These are phyloP conservation scores for Discostella stelligera DNA, from an alignment of 352 stramenopile genomes.

Conservation along the genomic window DNA sequence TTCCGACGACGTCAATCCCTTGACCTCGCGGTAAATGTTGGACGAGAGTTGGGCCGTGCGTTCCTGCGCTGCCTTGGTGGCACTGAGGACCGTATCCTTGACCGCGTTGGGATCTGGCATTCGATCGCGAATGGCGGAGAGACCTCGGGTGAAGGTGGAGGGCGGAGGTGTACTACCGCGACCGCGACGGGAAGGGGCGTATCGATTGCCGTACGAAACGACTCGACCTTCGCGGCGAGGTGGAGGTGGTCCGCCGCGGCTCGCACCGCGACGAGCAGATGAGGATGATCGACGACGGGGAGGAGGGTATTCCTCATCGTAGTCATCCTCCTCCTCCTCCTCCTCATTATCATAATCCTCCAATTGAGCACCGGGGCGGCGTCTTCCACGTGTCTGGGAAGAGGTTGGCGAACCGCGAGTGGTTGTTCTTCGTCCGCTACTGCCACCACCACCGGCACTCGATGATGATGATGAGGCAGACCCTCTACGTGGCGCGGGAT, in stretches of 20 bases:
- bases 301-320: background rate
- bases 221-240: conserved; percentile 20
- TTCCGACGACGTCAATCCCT: conserved; percentile 78
- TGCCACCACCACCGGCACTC: background rate
- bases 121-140: conserved; percentile 61
- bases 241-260: conserved; percentile 3
- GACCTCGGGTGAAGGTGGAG: conserved; percentile 63
- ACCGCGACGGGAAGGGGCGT: background rate
- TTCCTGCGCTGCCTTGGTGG: conserved; percentile 56
- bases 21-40: conserved; percentile 81
- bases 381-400: background rate
- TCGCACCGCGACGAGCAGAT: background rate
- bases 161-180: conserved; percentile 28
- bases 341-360: conserved; percentile 12
- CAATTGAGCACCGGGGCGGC: conserved; percentile 9
- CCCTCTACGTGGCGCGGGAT: background rate
- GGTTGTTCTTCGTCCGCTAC: conserved; percentile 1
- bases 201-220: conserved; percentile 31
- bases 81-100: conserved; percentile 54
- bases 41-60: conserved; percentile 67
- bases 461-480: background rate
- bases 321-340: background rate
- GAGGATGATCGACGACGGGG: background rate
- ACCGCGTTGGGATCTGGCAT: conserved; percentile 69
- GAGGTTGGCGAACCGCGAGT: conserved; percentile 10